Evolutionary conservation across 345 rosid species (phyloP).

Genomic region (Linum trigynum): DNA sequence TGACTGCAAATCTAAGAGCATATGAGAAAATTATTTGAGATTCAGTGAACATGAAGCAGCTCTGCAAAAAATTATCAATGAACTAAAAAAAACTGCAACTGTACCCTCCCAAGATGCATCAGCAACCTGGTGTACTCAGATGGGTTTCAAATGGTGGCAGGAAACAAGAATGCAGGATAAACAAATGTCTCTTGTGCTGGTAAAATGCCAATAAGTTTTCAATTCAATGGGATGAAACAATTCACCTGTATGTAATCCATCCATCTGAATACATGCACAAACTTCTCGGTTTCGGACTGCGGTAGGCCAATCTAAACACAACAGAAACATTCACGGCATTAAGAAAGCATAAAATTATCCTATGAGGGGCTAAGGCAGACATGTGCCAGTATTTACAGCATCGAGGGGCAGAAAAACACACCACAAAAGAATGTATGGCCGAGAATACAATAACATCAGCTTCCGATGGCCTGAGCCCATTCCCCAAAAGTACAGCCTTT

Average conservation of each 20-base stretch:
- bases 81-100: too few species aligned
- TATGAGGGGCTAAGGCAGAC: background rate
- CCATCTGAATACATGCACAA: conserved; percentile 72
- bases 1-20: too few species aligned
- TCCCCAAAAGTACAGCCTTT: conserved; percentile 59
- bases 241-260: conserved; percentile 77
- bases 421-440: conserved; percentile 58
- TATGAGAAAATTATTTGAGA: too few species aligned
- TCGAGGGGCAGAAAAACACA: conserved; percentile 20
- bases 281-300: conserved; percentile 39
- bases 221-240: background rate
- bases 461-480: conserved; percentile 73
- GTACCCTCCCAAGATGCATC: too few species aligned
- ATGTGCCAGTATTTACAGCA: too few species aligned
- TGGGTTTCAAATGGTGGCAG: too few species aligned
- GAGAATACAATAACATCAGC: conserved; percentile 68
- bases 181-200: too few species aligned
- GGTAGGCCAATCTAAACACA: conserved; percentile 47
- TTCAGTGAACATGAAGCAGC: too few species aligned
- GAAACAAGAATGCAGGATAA: too few species aligned
- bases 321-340: conserved; percentile 14
- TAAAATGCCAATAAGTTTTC: background rate
- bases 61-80: too few species aligned
- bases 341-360: background rate
- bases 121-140: too few species aligned